These are phyloP conservation scores for Candida namnaoensis DNA, from an alignment of 805 yeast genomes.

Conservation along the genomic window DNA sequence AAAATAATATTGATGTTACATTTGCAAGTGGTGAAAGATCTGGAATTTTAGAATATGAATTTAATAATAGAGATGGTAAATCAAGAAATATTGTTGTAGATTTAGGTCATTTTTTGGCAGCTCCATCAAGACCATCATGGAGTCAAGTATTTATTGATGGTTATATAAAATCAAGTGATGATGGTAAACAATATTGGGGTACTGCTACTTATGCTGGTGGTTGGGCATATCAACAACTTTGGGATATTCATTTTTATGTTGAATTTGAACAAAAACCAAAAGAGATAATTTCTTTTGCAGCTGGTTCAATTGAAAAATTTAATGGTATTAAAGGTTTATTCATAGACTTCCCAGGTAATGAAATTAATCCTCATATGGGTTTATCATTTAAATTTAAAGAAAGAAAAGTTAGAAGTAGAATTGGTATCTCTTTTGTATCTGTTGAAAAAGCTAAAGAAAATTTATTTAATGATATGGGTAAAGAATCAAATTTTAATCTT, in stretches of 20 bases:
- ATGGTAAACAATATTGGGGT: constrained; percentile 17
- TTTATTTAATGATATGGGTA: constrained; percentile 11
- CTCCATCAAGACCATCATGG: constrained; percentile 24
- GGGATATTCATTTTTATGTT: constrained; percentile 23
- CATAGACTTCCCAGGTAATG: neutral
- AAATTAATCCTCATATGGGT: constrained; percentile 14
- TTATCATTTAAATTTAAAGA: constrained; percentile 15
- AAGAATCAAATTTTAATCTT: constrained; percentile 3
- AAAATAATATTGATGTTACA: constrained; percentile 17
- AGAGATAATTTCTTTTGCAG: constrained; percentile 9
- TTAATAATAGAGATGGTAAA: constrained; percentile 1
- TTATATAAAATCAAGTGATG: constrained; percentile 9
- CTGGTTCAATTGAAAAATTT: neutral
- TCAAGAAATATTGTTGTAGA: constrained; percentile 18
- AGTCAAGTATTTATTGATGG: constrained; percentile 23
- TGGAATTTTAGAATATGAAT: constrained; percentile 19
- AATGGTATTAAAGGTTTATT: neutral
- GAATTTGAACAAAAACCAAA: constrained; percentile 16
- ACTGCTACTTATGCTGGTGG: constrained; percentile 21
- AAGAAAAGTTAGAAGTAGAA: constrained; percentile 4
- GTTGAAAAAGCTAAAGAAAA: constrained; percentile 21
- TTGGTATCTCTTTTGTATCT: constrained; percentile 23
- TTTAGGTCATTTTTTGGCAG: constrained; percentile 20
- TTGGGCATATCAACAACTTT: constrained; percentile 21
- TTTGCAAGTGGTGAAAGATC: constrained; percentile 21